These are phyloP conservation scores for Neohortaea acidophila DNA, from an alignment of 495 filamentous ascomycete genomes.

Conservation along the genomic window DNA sequence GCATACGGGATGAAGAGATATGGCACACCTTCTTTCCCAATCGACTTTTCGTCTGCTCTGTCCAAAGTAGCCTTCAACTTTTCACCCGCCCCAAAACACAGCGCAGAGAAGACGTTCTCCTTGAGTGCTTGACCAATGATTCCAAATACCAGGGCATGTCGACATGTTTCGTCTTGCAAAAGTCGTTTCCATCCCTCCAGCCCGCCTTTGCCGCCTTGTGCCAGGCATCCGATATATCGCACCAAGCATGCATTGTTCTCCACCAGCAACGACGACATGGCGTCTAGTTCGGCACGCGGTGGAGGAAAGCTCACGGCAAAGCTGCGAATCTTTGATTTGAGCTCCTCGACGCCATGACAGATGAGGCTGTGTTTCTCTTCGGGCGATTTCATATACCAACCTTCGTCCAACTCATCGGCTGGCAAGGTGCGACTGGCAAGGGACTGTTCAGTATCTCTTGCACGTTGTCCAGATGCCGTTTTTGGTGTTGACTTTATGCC, in stretches of 20 bases:
- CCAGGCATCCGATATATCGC: constrained; percentile 8
- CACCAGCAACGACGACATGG: background rate
- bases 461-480: background rate
- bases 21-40: too few relatives aligned
- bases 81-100: constrained; percentile 7
- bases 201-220: constrained; percentile 6
- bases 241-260: background rate
- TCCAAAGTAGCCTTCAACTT: background rate
- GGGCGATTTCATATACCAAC: background rate
- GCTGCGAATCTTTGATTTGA: background rate
- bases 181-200: constrained; percentile 6
- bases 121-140: constrained; percentile 11
- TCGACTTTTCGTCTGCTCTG: too few relatives aligned
- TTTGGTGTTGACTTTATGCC: background rate
- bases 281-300: background rate
- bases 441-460: background rate
- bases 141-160: constrained; percentile 6
- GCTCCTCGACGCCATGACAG: background rate
- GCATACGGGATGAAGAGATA: too few relatives aligned
- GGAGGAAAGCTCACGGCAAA: background rate
- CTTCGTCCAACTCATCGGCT: background rate
- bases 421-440: background rate
- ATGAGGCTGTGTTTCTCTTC: background rate
- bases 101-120: constrained; percentile 10
- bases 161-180: background rate